Evolutionary conservation across 495 filamentous ascomycete species (phyloP).

Genomic region (Tuber calosporum): DNA sequence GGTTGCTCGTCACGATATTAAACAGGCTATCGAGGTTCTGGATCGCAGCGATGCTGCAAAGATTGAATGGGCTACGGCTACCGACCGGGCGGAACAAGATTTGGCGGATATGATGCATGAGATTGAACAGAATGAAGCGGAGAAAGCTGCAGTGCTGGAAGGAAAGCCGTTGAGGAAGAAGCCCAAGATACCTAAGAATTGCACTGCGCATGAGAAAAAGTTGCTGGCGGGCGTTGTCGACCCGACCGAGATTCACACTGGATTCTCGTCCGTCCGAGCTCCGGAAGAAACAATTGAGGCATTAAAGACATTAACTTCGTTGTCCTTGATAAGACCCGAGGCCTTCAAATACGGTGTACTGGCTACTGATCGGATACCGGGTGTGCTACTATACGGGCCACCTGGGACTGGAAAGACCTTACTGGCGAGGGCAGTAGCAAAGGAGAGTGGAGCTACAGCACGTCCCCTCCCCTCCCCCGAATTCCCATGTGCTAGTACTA

Average conservation of each 20-base stretch:
- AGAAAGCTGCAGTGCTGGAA: constrained; percentile 10
- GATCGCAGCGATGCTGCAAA: constrained; percentile 47
- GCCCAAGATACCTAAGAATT: constrained; percentile 47
- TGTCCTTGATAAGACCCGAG: constrained; percentile 82
- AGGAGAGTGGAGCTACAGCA: constrained; percentile 79
- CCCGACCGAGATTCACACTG: constrained; percentile 70
- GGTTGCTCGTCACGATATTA: constrained; percentile 34
- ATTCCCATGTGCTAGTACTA: constrained; percentile 41
- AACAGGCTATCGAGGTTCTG: constrained; percentile 45
- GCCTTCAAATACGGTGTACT: constrained; percentile 95
- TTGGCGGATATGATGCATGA: constrained; percentile 19
- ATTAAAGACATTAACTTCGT: constrained; percentile 77
- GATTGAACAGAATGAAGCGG: constrained; percentile 19
- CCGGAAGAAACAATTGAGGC: constrained; percentile 77
- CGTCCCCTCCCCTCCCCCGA: neutral
- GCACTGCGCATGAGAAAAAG: constrained; percentile 71
- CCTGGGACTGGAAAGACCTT: constrained; percentile 95
- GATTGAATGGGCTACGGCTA: constrained; percentile 42
- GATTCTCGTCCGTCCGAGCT: constrained; percentile 76
- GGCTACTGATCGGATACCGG: constrained; percentile 81
- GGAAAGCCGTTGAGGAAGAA: constrained; percentile 34
- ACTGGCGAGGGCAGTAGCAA: constrained; percentile 90
- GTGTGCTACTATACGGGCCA: constrained; percentile 84
- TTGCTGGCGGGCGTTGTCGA: constrained; percentile 75
- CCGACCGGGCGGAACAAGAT: constrained; percentile 43